Evolutionary conservation across 208 protist species (phyloP).

Genomic region (Wallacemonas sp.): DNA sequence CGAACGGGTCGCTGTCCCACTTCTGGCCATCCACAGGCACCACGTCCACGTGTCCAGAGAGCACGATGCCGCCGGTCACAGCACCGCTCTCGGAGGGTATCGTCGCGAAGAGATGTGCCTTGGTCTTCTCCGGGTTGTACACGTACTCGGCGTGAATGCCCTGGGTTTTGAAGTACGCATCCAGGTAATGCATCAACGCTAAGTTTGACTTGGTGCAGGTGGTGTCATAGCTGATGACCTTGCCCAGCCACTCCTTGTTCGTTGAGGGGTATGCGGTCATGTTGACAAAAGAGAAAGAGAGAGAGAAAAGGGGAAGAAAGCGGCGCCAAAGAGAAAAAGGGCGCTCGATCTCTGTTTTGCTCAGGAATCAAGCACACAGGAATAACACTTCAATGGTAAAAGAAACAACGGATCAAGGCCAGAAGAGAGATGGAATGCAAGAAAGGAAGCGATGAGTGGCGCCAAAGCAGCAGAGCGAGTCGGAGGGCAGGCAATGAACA

Average conservation of each 20-base stretch:
- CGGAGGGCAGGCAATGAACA: too few relatives aligned
- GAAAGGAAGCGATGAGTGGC: too few relatives aligned
- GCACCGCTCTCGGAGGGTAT: conserved; percentile 37
- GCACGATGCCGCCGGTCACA: conserved; percentile 45
- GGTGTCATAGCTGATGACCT: conserved; percentile 45
- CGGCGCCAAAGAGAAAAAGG: too few relatives aligned
- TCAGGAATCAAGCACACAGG: too few relatives aligned
- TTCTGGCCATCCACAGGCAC: conserved; percentile 72
- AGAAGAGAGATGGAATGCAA: too few relatives aligned
- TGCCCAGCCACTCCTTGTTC: conserved; percentile 26
- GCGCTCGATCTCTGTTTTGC: too few relatives aligned
- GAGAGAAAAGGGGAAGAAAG: background rate
- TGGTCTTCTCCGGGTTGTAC: conserved; percentile 28
- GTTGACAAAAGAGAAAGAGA: background rate
- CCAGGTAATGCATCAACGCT: conserved; percentile 32
- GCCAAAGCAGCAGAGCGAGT: too few relatives aligned
- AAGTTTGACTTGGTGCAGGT: conserved; percentile 38
- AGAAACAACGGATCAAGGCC: too few relatives aligned
- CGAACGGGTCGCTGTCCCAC: conserved; percentile 64
- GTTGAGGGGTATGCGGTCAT: background rate
- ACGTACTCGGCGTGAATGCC: conserved; percentile 22
- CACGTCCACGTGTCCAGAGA: conserved; percentile 67
- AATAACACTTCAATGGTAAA: too few relatives aligned
- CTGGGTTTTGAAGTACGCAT: conserved; percentile 27
- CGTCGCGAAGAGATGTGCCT: conserved; percentile 61